These are phyloP conservation scores for Candolleomyces eurysporus DNA, from an alignment of 768 basidiomycete species.

Conservation along the genomic window DNA sequence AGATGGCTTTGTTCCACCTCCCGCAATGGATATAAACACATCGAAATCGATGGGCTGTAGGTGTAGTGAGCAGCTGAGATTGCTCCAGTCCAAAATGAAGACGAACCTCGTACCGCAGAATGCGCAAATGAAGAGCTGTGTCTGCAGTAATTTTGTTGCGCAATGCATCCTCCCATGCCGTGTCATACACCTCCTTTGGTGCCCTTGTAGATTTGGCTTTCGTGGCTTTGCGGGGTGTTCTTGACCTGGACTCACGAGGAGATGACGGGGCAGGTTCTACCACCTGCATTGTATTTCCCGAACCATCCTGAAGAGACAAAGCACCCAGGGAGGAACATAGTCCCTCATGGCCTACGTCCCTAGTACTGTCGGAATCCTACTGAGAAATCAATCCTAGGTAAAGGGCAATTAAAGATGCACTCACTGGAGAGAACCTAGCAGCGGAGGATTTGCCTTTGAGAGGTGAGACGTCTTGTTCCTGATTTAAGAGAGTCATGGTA, in stretches of 20 bases:
- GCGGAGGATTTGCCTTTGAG: not conserved
- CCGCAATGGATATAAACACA: constrained; percentile 44
- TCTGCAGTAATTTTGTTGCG: constrained; percentile 43
- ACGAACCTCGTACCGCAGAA: constrained; percentile 66
- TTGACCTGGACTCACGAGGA: not conserved
- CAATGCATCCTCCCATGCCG: constrained; percentile 39
- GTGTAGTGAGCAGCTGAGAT: not conserved
- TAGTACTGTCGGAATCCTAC: not conserved
- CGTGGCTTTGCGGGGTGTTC: not conserved
- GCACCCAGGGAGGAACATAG: not conserved
- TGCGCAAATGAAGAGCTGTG: constrained; percentile 46
- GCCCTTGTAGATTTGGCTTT: not conserved
- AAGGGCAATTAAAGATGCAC: not conserved
- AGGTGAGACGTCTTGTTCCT: not conserved
- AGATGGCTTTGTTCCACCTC: constrained; percentile 20
- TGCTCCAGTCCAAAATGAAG: not conserved
- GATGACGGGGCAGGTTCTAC: not conserved
- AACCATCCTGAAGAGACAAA: not conserved
- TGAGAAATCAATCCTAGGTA: constrained; percentile 1
- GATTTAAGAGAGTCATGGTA: not conserved
- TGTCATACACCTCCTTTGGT: constrained; percentile 20
- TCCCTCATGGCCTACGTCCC: not conserved
- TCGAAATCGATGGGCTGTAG: constrained; percentile 58
- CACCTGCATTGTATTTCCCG: not conserved
- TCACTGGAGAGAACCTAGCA: not conserved